Percentiles rank a stretch among this genome's conserved stretches.
Conservation (phyloP, 208 protist genomes). For the Endotrypanum monterogeii region DNA sequence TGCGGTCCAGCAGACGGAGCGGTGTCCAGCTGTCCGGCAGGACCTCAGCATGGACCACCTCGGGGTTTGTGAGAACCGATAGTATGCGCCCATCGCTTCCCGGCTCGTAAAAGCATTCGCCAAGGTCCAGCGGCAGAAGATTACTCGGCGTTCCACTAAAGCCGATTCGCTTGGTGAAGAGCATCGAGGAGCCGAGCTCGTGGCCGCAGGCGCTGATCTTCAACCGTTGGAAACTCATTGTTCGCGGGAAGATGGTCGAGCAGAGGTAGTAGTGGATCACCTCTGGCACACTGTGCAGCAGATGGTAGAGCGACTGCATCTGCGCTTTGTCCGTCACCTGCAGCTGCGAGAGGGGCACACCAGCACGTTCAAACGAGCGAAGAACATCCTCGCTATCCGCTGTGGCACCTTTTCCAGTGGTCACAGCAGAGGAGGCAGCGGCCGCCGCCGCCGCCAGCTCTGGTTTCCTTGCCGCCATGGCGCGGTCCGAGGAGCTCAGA, state of each 20-base stretch:
- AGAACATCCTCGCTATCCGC: slow-evolving; percentile 17
- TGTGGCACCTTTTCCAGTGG: not conserved
- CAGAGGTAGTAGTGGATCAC: slow-evolving; percentile 89
- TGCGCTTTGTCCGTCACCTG: slow-evolving; percentile 75
- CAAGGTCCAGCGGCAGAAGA: slow-evolving; percentile 93
- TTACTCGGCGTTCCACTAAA: slow-evolving; percentile 96
- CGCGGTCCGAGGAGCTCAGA: slow-evolving; percentile 42
- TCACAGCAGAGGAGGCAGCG: not conserved
- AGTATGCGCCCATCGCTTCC: slow-evolving; percentile 94
- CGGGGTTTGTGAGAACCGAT: slow-evolving; percentile 86
- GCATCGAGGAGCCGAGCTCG: slow-evolving; percentile 93
- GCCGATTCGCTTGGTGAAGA: slow-evolving; percentile 92
- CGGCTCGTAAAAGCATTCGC: slow-evolving; percentile 94
- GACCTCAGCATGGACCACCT: slow-evolving; percentile 63
- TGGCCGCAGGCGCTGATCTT: slow-evolving; percentile 96
- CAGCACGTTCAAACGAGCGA: slow-evolving; percentile 41
- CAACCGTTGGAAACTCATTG: slow-evolving; percentile 88
- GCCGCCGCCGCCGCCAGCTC: not conserved
- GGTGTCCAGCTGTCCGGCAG: slow-evolving; percentile 89
- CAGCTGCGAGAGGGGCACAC: slow-evolving; percentile 87
- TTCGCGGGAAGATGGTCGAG: slow-evolving; percentile 84
- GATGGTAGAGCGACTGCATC: slow-evolving; percentile 56
- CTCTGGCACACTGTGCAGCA: slow-evolving; percentile 73
- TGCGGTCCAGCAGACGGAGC: slow-evolving; percentile 84
- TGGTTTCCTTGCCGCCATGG: slow-evolving; percentile 17